Base-by-base conservation (phyloP, 148 eudicot species). In the Rhododendron vialii region DNA sequence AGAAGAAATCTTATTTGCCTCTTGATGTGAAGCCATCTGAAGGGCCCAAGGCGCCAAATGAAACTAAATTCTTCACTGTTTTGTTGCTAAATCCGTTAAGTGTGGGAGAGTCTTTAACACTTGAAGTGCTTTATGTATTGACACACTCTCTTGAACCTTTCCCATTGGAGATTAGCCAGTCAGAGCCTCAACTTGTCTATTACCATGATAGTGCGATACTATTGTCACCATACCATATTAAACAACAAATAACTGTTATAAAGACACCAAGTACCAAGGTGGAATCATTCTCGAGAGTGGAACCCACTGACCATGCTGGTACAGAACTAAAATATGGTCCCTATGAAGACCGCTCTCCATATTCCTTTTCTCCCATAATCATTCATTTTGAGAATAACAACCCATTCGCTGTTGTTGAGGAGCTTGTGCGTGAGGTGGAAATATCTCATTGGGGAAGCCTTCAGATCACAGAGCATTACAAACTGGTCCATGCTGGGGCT, bases 391-490 rank as follows among this genome's bases (percentile, higher is more conserved):
- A 93, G 92, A 95, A 95, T 90, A 95, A 97, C 91, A 87, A 89
- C 78, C 93, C 99, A 79, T 97, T 97, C 91, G 93, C 96, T 90
- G 98, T 97, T 87, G 96, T 95, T 87, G 98, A 97, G 93, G 99
- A 97, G 88, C 96, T 97, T 90, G 90, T 93, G 85, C 98, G 99
- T 85, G 98, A 95, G 86, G 85, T 97, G 82, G 99, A 97, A 87
- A 91, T 97, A 83, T 97, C 99, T 89, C 99, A 97, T 47, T 95
- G 99, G 98, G 98, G 99, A 33, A 97, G 93, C 88, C 53, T 97
- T 74, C 98, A 93, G 88, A 91, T 97, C 30, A 95, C 92, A 24
- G 99, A 97, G 86, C 93, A 90, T 83, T 97, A 95, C 90, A 93
- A 85, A 81, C 86, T 97, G 90, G 95, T 88, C 88, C 95, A 97